Evolutionary conservation across 2,329 filamentous ascomycete species (phyloP), one percentile per base, ranked within the genome.

Genomic region (Epichloe festucae): DNA sequence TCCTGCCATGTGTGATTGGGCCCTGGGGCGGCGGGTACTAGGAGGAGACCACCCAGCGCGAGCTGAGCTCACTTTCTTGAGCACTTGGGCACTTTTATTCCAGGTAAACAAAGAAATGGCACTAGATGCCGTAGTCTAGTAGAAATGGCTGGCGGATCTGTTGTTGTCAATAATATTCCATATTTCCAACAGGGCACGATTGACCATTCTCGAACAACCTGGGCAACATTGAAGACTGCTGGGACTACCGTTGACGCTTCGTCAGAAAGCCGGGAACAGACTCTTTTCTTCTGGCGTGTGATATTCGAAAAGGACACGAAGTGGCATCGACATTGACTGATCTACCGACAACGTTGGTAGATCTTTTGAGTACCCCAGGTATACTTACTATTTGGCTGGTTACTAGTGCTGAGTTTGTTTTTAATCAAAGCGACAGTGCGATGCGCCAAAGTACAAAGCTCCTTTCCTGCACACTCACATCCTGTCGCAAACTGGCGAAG

Each of bases 1-100:
- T 66, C 59, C 59, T 63, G 56, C 58, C 50, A 54, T 55, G 58
- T 65, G 60, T 69, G 65, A 69, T 69, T 69, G 67, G 65, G 60
- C 56, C 56, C 57, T 60, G 48, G 52, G 52, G 52, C 54, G 52
- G 52, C 54, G 54, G 50, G 53, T 52, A 49, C 49, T 46, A 40
- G 40, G 49, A 53, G 40, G 40, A 49, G 38, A 46, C 17, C 34
- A 43, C 38, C 38, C n/a, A 49, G 23, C 23, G 38, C 15, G 45
- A 46, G 17, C 44, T 36, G 45, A 46, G 17, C 44, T 36, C 45
- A 46, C 17, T 38, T 17, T 15, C 21, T 31, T 44, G 42, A 10
- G 42, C 42, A 31, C 21, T 21, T 14, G 15, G 15, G 14, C 36
- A 39, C 14, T 11, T 11, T 31, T 31, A 31, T 31, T 31, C 31